These are phyloP conservation scores for Singerocomus inundabilis DNA, from an alignment of 1,284 basidiomycete genomes.

Conservation along the genomic window DNA sequence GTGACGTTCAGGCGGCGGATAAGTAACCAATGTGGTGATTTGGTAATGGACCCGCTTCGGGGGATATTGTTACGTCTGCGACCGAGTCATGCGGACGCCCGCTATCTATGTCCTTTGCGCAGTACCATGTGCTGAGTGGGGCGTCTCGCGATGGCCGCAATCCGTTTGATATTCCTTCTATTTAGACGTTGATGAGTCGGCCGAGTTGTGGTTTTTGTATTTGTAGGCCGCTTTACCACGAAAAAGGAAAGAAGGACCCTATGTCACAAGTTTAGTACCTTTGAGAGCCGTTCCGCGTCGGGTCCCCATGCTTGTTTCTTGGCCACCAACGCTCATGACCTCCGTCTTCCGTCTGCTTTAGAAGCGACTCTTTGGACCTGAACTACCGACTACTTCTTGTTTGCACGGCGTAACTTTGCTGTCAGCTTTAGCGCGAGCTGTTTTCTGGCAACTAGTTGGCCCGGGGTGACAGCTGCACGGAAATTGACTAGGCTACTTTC, in stretches of 20 bases:
- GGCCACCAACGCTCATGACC: constrained; percentile 14
- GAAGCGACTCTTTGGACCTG: background rate
- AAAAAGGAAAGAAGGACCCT: constrained; percentile 24
- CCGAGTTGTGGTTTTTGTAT: no score
- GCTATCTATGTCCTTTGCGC: background rate
- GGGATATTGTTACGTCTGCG: background rate
- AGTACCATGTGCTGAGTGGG: background rate
- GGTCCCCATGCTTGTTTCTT: constrained; percentile 11
- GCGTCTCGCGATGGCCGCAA: background rate
- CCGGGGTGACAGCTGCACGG: constrained; percentile 5
- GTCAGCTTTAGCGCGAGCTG: background rate
- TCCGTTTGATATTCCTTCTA: background rate
- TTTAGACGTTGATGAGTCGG: background rate
- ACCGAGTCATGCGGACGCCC: background rate
- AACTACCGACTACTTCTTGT: background rate
- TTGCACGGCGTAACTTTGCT: background rate
- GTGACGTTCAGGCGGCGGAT: constrained; percentile 2
- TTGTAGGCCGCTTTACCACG: background rate
- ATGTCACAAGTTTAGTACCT: constrained; percentile 19
- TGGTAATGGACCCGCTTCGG: constrained; percentile 7
- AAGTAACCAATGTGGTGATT: background rate
- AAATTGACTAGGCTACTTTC: constrained; percentile 22
- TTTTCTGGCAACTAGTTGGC: background rate
- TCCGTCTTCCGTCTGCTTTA: background rate
- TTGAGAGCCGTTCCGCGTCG: constrained; percentile 5